These are phyloP conservation scores for Tolypocladium tropicale DNA, from an alignment of 2,329 filamentous ascomycete species.

Conservation along the genomic window DNA sequence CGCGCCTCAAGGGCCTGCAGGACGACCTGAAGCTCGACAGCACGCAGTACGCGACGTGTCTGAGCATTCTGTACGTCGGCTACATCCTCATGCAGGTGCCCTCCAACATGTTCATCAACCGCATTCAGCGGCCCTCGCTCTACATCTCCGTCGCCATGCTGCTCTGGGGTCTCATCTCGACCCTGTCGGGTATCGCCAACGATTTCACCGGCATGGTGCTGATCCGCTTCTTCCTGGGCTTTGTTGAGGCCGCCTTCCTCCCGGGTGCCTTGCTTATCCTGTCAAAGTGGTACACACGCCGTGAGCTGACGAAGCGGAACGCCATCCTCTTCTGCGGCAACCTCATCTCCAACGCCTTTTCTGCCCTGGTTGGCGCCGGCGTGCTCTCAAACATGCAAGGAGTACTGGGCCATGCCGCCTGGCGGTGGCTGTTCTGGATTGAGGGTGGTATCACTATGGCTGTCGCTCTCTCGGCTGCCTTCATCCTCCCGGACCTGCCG, in stretches of 20 bases:
- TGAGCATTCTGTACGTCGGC: conserved; percentile 56
- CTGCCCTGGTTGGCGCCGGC: conserved; percentile 47
- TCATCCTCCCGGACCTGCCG: conserved; percentile 44
- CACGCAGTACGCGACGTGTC: conserved; percentile 52
- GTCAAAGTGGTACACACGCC: conserved; percentile 57
- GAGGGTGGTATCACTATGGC: conserved; percentile 43
- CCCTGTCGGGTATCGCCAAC: conserved; percentile 39
- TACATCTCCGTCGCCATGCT: conserved; percentile 44
- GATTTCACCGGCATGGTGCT: conserved; percentile 44
- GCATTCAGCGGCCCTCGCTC: conserved; percentile 37
- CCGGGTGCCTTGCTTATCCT: conserved; percentile 54
- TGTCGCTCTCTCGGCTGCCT: conserved; percentile 33
- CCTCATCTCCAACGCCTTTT: conserved; percentile 50
- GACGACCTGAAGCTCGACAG: conserved; percentile 45
- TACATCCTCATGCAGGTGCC: conserved; percentile 56
- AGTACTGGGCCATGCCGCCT: conserved; percentile 41
- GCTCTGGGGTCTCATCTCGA: conserved; percentile 51
- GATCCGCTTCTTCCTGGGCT: conserved; percentile 49
- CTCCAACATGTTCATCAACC: conserved; percentile 48
- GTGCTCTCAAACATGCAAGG: conserved; percentile 49
- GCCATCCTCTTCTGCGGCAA: conserved; percentile 50
- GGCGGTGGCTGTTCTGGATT: conserved; percentile 53
- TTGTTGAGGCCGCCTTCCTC: conserved; percentile 54
- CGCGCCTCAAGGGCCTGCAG: conserved; percentile 54
- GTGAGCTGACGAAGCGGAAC: conserved; percentile 43